Evolutionary conservation across 148 eudicot species (phyloP), one percentile per base, ranked within the genome.

Genomic region (Euryodendron excelsum): DNA sequence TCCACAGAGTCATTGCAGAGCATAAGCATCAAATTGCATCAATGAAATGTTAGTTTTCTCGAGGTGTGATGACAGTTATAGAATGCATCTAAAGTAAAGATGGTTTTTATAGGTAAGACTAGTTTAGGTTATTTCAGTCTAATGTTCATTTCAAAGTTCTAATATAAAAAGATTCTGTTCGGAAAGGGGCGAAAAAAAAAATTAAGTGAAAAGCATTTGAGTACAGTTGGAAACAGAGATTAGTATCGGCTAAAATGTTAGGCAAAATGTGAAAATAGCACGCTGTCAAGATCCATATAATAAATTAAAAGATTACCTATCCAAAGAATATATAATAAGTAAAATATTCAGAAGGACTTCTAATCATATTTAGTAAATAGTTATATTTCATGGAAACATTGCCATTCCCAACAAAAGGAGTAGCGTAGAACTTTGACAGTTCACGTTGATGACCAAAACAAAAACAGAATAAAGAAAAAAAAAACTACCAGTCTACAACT

Each of bases 401-500:
- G n/a, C n/a, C n/a, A n/a, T n/a, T n/a, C n/a, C n/a, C n/a, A n/a
- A n/a, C n/a, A n/a, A n/a, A n/a, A n/a, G n/a, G n/a, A n/a, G n/a
- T n/a, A n/a, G n/a, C n/a, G n/a, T n/a, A n/a, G n/a, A n/a, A n/a
- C n/a, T n/a, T n/a, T n/a, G n/a, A n/a, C n/a, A n/a, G n/a, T 37
- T 25, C 70, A 66, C 14, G 3, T 36, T 36, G 47, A 36, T 36
- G 45, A 39, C 45, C 0, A 8, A n/a, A n/a, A n/a, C 14, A 23
- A 47, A 39, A 37, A 39, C 14, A 15, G 48, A 41, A 44, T n/a
- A 68, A 47, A 68, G 30, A 44, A 68, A 15, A 39, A 68, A 36
- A 39, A 41, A 41, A 39, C 72, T 68, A 68, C 72, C 72, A 68
- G 30, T 68, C 72, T 17, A 68, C 72, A 68, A 11, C 72, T 68